Percentiles rank a stretch among this genome's conserved stretches.
Evolutionary conservation across 208 protist species (phyloP).

Genomic region (Leishmania turanica): DNA sequence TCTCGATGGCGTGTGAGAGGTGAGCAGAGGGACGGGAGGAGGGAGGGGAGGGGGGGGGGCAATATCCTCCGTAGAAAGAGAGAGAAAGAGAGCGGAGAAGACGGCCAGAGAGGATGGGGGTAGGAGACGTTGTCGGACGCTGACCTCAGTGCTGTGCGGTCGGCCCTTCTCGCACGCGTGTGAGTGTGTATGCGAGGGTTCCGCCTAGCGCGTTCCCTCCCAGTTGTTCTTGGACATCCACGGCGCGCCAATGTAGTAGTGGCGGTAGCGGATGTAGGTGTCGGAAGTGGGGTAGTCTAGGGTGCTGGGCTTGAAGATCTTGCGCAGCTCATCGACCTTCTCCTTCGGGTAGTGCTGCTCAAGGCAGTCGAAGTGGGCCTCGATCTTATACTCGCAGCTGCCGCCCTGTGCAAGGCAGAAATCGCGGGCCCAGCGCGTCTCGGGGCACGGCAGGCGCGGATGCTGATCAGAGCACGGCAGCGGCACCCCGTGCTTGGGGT

Average conservation of each 20-base stretch:
- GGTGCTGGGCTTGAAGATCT: slow-evolving; percentile 83
- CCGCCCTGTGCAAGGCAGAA: slow-evolving; percentile 85
- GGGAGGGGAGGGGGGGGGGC: neutral
- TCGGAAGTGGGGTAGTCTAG: slow-evolving; percentile 88
- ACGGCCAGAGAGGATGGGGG: slow-evolving; percentile 1
- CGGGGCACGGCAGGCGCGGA: slow-evolving; percentile 69
- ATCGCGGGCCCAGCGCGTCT: slow-evolving; percentile 86
- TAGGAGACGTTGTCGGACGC: neutral
- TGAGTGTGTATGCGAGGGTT: neutral
- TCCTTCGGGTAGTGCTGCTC: slow-evolving; percentile 85
- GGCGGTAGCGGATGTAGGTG: slow-evolving; percentile 83
- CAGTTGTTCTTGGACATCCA: slow-evolving; percentile 80
- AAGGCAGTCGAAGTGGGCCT: slow-evolving; percentile 91
- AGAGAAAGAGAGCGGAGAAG: slow-evolving; percentile 2
- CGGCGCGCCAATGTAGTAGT: slow-evolving; percentile 76
- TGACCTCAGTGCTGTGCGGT: neutral
- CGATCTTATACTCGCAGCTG: slow-evolving; percentile 92
- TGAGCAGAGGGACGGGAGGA: too few relatives aligned
- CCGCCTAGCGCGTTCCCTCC: slow-evolving; percentile 70
- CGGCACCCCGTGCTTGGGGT: slow-evolving; percentile 77
- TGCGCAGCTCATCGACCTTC: slow-evolving; percentile 80
- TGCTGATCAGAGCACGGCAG: slow-evolving; percentile 86
- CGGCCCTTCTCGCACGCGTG: neutral
- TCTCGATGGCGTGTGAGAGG: neutral
- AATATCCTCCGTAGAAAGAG: neutral